Base-by-base conservation (phyloP, 495 filamentous ascomycete genomes). In the Aspergillus steynii region DNA sequence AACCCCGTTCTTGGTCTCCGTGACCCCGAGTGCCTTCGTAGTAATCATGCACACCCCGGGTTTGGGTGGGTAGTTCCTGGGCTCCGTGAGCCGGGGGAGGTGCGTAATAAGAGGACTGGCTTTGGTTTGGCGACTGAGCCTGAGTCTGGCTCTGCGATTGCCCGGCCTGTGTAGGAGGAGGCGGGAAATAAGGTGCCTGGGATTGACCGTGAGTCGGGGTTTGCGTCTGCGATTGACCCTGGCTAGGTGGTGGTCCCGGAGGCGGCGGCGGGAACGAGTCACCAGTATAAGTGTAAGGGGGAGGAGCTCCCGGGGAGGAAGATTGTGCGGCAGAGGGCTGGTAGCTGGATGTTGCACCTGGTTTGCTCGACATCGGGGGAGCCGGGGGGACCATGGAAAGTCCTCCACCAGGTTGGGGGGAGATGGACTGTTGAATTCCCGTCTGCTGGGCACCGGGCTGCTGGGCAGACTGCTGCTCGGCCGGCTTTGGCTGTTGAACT, bases 221-320 rank as follows among this genome's bases (percentile, higher is more conserved):
- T 48, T 61, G 60, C 2, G 63, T 56, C 26, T 61, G 53, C 6
- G 48, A 2, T 47, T 61, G 61, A 56, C 57, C 32, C 58, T 73
- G 70, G 14, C 50, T 57, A 14, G 65, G 65, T 2, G 67, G 64
- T 0, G 65, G 52, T 59, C 81, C 71, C 62, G 73, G 60, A 71
- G 77, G 66, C 66, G 85, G 72, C 64, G 77, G 68, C 62, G 77
- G 72, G 82, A 76, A 63, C 50, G 82, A 69, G 61, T 81, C 56
- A 72, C 74, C 74, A 32, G 70, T 67, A 60, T 79, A 77, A 8
- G 62, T 67, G 25, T 78, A 77, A 2, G 42, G 31, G n/a, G 69
- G 67, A 3, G 58, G 7, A 3, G 65, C 48, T 2, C 51, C 56
- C 20, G 47, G 63, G 64, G 56, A 56, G 26, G n/a, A 61, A 46